Conservation (phyloP, 495 filamentous ascomycete genomes). For the Aeminium ludgeri region DNA sequence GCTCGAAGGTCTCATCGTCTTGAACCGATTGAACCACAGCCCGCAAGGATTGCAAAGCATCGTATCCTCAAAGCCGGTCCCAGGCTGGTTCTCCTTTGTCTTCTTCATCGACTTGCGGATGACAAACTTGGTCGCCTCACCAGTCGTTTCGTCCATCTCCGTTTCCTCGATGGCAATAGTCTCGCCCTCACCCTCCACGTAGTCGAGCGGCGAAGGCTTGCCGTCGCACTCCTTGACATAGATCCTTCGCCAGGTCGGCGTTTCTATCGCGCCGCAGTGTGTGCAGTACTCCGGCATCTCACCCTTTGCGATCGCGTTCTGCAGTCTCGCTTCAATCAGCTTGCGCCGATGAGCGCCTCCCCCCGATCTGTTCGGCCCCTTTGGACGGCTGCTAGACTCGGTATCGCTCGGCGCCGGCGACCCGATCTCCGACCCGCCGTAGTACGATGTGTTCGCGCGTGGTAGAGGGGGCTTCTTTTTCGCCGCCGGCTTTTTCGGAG, state of each 20-base stretch:
- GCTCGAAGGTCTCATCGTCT: conserved; percentile 62
- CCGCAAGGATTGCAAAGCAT: conserved; percentile 91
- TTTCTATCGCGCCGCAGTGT: conserved; percentile 89
- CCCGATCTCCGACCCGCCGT: conserved; percentile 16
- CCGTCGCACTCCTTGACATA: conserved; percentile 54
- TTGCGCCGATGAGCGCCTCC: conserved; percentile 32
- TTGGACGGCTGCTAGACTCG: conserved; percentile 1
- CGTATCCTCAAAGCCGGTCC: conserved; percentile 48
- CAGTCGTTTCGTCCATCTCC: conserved; percentile 37
- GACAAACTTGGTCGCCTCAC: conserved; percentile 38
- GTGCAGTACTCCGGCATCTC: conserved; percentile 70
- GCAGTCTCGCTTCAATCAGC: conserved; percentile 45
- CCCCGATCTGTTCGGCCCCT: conserved; percentile 5
- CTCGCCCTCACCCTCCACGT: conserved; percentile 46
- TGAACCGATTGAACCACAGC: conserved; percentile 80
- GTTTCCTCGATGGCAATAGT: conserved; percentile 50
- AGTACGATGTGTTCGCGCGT: neutral
- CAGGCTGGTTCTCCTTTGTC: conserved; percentile 35
- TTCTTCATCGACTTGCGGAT: conserved; percentile 53
- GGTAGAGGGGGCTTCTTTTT: conserved; percentile 6
- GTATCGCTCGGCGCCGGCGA: conserved; percentile 10
- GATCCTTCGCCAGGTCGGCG: conserved; percentile 84
- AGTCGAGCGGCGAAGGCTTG: conserved; percentile 28
- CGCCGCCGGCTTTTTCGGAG: conserved; percentile 13
- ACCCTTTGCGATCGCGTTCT: conserved; percentile 49